Evolutionary conservation across 2,329 filamentous ascomycete species (phyloP).

Genomic region (Verticillium nonalfalfae): DNA sequence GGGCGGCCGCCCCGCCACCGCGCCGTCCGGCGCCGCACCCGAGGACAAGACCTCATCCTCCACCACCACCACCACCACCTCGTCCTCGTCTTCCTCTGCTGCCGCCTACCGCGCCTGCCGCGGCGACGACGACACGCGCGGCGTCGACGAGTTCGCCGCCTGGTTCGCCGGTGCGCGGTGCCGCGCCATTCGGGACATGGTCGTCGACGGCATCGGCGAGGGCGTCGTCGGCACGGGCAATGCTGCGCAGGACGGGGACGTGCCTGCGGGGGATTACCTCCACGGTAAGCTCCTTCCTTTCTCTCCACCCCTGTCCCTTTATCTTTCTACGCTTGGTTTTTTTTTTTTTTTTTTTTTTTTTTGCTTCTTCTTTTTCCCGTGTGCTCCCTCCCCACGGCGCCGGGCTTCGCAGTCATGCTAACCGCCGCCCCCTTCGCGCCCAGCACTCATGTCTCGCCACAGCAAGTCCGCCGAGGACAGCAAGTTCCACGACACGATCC

Average conservation of each 20-base stretch:
- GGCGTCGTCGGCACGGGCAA: constrained; percentile 29
- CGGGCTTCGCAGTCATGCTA: background rate
- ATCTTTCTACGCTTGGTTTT: background rate
- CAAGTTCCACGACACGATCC: constrained; percentile 76
- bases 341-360: background rate
- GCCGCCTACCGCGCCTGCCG: background rate
- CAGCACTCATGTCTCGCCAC: constrained; percentile 85
- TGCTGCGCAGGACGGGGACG: constrained; percentile 63
- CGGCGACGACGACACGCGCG: constrained; percentile 52
- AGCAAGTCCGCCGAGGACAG: constrained; percentile 83
- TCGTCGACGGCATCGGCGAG: constrained; percentile 1
- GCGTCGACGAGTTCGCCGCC: constrained; percentile 68
- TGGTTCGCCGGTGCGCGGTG: constrained; percentile 75
- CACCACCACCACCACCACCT: too few relatives aligned
- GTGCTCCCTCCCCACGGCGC: too few relatives aligned
- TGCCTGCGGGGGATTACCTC: constrained; percentile 63
- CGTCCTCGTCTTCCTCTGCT: background rate
- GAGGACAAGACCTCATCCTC: background rate
- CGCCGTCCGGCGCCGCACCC: background rate
- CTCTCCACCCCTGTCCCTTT: constrained; percentile 3
- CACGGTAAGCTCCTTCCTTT: constrained; percentile 40
- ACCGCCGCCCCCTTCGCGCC: background rate
- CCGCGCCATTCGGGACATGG: constrained; percentile 65
- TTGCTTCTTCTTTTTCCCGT: too few relatives aligned
- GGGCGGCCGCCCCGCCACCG: background rate